Evolutionary conservation across 139 green algal species (phyloP).

Genomic region (Tetraselmis striata): DNA sequence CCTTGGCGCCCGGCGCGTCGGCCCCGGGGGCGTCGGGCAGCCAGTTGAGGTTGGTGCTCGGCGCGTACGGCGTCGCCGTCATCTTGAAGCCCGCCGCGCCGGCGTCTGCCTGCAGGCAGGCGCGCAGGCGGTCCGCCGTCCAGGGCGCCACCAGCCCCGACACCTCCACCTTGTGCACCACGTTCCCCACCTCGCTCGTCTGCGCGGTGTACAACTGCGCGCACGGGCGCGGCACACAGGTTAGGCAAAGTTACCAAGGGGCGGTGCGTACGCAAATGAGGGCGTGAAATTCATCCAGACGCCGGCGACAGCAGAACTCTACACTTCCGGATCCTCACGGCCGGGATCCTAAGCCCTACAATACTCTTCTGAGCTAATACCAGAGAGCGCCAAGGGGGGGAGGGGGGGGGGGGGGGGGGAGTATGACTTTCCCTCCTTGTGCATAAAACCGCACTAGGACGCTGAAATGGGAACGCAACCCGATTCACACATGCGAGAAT

Average conservation of each 20-base stretch:
- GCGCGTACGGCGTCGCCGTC: slow-evolving; percentile 15
- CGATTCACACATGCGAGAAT: too few relatives aligned
- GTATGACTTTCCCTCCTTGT: too few relatives aligned
- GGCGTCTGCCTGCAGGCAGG: slow-evolving; percentile 12
- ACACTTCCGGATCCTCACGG: too few relatives aligned
- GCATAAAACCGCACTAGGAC: too few relatives aligned
- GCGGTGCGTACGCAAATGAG: too few relatives aligned
- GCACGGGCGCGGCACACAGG: neutral
- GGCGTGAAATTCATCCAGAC: too few relatives aligned
- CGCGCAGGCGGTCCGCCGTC: slow-evolving; percentile 28
- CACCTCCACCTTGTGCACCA: slow-evolving; percentile 31
- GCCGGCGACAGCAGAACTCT: neutral
- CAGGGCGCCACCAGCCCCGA: slow-evolving; percentile 27
- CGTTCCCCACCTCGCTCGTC: neutral
- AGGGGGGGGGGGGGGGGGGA: neutral
- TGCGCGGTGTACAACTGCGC: neutral
- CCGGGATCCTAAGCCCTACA: too few relatives aligned
- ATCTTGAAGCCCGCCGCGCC: slow-evolving; percentile 17
- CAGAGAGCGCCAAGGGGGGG: neutral
- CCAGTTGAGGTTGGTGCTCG: slow-evolving; percentile 31
- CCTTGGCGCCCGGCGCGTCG: neutral
- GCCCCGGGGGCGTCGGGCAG: neutral
- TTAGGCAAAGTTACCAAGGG: too few relatives aligned
- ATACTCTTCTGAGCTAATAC: too few relatives aligned
- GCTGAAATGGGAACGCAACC: too few relatives aligned